Percentiles rank a stretch among this genome's conserved stretches.
Evolutionary conservation across 2,329 filamentous ascomycete genomes (phyloP).

Genomic region (Thermothelomyces thermophilus): DNA sequence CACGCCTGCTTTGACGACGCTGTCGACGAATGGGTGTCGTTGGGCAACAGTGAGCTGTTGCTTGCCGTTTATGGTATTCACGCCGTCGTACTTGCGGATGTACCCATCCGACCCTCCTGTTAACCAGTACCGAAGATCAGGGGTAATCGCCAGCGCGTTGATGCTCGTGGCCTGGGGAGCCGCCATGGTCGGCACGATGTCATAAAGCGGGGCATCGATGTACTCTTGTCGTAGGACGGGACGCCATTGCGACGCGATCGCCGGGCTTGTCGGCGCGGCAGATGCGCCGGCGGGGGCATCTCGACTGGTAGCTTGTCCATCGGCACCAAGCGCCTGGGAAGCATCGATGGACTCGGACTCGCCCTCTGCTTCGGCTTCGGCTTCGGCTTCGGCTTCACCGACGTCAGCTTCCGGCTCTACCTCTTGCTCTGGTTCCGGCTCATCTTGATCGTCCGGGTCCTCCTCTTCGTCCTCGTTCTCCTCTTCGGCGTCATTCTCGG

Average conservation of each 20-base stretch:
- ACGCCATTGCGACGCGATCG: constrained; percentile 37
- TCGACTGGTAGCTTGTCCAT: constrained; percentile 6
- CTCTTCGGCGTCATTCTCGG: constrained; percentile 36
- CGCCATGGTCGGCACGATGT: constrained; percentile 94
- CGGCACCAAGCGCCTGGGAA: constrained; percentile 24
- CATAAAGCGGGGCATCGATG: constrained; percentile 75
- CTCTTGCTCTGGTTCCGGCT: constrained; percentile 24
- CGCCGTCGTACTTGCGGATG: constrained; percentile 93
- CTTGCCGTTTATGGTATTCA: constrained; percentile 91
- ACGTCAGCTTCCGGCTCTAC: constrained; percentile 15
- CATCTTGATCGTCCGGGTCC: constrained; percentile 30
- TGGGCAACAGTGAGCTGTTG: constrained; percentile 90
- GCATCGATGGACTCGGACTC: constrained; percentile 36
- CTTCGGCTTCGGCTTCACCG: constrained; percentile 17
- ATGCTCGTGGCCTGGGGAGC: constrained; percentile 93
- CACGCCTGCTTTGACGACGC: constrained; percentile 89
- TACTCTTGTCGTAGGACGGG: constrained; percentile 68
- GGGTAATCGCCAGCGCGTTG: constrained; percentile 85
- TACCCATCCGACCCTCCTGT: constrained; percentile 92
- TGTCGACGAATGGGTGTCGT: constrained; percentile 93
- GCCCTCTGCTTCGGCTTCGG: constrained; percentile 30
- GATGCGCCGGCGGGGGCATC: constrained; percentile 24
- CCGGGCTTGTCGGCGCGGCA: constrained; percentile 28
- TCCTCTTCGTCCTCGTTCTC: constrained; percentile 41
- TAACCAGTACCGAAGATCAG: constrained; percentile 91